Evolutionary conservation across 176 grass and related monocot genomes (phyloP), one percentile per base, ranked within the genome.

Genomic region (Aegilops longissima): DNA sequence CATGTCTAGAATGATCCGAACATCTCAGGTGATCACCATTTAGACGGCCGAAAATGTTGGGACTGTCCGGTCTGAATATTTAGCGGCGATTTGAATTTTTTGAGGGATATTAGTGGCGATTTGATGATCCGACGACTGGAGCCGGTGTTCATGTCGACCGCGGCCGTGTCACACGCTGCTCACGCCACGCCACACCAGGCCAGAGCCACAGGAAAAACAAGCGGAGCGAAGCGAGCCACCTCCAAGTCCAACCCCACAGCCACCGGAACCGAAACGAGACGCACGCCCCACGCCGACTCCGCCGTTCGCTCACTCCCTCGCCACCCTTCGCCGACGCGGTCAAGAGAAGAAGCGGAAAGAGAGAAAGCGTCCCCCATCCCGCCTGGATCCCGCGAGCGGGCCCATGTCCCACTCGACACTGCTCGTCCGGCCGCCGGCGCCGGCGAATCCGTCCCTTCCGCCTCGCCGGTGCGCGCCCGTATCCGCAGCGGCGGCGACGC

Each of bases 401-500:
- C 42, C 30, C 76, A 91, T 91, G 90, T 27, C 52, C 31, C 90
- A 82, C 61, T 85, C 82, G 71, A 65, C 86, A 77, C 70, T 91
- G 39, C 77, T 88, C 77, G 76, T 85, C 77, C 86, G 90, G 82
- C 62, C 77, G 38, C 82, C 52, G 63, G 49, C 90, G 90, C 39
- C 42, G 86, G 38, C 90, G 18, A 88, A 17, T 9, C 40, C 77
- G 4, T 17, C 77, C 49, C 70, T 65, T 8, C 13, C 23, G 12
- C 65, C 63, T 85, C 77, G 61, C 77, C 86, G 86, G 12, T 88
- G 77, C 71, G 39, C 54, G 62, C 23, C 63, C 63, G 30, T 31
- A 17, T 8, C 63, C 4, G 68, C 59, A 11, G 56, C 63, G 2
- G 25, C 72, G 9, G 25, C 89, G 45, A 9, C 61, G 18, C 51